Percentiles rank a stretch among this genome's conserved stretches.
Evolutionary conservation across 768 basidiomycete genomes (phyloP).

Genomic region (Suillus americanus): DNA sequence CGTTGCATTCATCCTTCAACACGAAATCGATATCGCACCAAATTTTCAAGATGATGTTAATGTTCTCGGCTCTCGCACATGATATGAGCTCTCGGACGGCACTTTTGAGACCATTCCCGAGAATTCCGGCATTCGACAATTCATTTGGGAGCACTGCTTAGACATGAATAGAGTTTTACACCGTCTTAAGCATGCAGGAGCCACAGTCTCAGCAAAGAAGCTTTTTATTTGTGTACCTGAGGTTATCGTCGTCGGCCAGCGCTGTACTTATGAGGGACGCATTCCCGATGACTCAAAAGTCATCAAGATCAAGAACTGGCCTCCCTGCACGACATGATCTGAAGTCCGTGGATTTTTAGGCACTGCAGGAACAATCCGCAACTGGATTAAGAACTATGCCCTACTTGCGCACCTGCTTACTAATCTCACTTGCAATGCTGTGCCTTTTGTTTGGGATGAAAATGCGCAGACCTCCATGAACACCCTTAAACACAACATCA

Average conservation of each 20-base stretch:
- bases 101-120: conserved; percentile 19
- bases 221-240: conserved; percentile 26
- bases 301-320: conserved; percentile 21
- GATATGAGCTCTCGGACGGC: conserved; percentile 19
- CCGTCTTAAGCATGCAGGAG: conserved; percentile 33
- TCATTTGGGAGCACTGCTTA: conserved; percentile 38
- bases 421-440: not conserved
- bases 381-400: conserved; percentile 33
- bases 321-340: conserved; percentile 9
- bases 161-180: conserved; percentile 36
- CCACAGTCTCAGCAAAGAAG: conserved; percentile 39
- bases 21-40: conserved; percentile 12
- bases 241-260: conserved; percentile 23
- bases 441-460: too few species aligned
- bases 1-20: conserved; percentile 21
- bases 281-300: conserved; percentile 22
- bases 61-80: conserved; percentile 22
- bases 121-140: conserved; percentile 30
- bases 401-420: conserved; percentile 20
- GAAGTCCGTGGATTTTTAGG: conserved; percentile 36
- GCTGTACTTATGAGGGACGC: conserved; percentile 26
- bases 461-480: too few species aligned
- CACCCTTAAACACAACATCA: conserved; percentile 26
- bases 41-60: conserved; percentile 27
- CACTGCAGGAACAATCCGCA: conserved; percentile 23